A percentile compares a stretch with the other conserved stretches of the same genome.
Conservation (phyloP, 1,139 yeast species). For the Diutina rugosa region DNA sequence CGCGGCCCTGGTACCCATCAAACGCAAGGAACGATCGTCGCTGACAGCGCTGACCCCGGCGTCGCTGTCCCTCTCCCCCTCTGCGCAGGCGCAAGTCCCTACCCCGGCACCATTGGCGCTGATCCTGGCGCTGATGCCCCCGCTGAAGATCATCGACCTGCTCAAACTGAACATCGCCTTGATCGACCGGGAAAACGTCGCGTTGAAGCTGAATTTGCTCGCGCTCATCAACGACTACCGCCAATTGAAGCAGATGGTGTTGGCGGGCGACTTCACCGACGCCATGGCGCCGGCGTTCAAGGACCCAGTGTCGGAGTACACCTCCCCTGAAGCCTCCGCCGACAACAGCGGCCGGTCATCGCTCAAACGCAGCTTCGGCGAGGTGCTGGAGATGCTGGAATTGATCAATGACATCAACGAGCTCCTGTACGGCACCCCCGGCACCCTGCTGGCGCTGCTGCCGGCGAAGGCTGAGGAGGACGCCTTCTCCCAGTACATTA, state of each 20-base stretch:
- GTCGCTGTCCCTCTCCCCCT: background rate
- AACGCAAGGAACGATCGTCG: slow-evolving; percentile 28
- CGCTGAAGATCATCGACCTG: background rate
- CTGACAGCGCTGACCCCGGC: background rate
- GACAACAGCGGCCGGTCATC: background rate
- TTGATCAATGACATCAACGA: slow-evolving; percentile 17
- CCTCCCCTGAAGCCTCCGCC: background rate
- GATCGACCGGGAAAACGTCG: background rate
- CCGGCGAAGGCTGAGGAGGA: slow-evolving; percentile 8
- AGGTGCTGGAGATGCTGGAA: slow-evolving; percentile 11
- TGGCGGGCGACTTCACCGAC: background rate
- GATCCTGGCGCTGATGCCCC: background rate
- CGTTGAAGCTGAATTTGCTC: background rate
- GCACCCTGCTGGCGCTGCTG: slow-evolving; percentile 3
- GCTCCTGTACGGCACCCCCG: slow-evolving; percentile 10
- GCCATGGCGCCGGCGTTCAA: background rate
- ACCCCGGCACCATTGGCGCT: background rate
- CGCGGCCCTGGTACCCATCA: slow-evolving; percentile 63
- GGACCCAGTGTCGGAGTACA: background rate
- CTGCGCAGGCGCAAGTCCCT: background rate
- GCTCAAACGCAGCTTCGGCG: background rate
- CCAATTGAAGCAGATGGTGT: background rate
- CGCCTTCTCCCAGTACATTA: slow-evolving; percentile 10
- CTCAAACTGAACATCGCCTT: background rate
- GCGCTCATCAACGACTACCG: background rate